Conservation (phyloP, 768 basidiomycete genomes). For the Fibroporia radiculosa region DNA sequence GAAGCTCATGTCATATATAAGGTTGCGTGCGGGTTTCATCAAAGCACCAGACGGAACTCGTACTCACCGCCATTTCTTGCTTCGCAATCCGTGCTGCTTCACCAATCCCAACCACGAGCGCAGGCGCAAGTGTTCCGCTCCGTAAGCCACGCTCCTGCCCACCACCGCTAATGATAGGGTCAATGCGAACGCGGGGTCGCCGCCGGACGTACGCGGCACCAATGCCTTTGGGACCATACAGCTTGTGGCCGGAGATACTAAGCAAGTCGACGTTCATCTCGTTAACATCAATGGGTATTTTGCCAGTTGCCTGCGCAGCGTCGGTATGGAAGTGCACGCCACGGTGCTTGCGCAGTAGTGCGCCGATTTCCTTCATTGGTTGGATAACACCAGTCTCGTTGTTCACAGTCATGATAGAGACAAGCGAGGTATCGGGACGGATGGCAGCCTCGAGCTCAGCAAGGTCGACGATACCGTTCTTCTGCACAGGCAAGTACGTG, state of each 20-base stretch:
- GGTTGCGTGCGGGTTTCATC: slow-evolving; percentile 26
- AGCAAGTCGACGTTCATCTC: slow-evolving; percentile 92
- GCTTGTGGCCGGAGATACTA: slow-evolving; percentile 95
- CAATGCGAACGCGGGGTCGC: slow-evolving; percentile 85
- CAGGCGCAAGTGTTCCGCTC: slow-evolving; percentile 88
- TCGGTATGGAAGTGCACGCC: slow-evolving; percentile 96
- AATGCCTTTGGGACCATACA: slow-evolving; percentile 96
- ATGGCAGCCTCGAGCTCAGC: slow-evolving; percentile 79
- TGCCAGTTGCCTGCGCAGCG: slow-evolving; percentile 91
- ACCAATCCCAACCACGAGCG: slow-evolving; percentile 86
- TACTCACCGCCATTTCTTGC: slow-evolving; percentile 86
- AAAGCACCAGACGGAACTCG: slow-evolving; percentile 15
- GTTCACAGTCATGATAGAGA: slow-evolving; percentile 98
- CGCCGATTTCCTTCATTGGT: slow-evolving; percentile 91
- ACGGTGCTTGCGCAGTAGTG: slow-evolving; percentile 75
- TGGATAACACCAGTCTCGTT: slow-evolving; percentile 99
- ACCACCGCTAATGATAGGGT: slow-evolving; percentile 92
- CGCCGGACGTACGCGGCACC: slow-evolving; percentile 93
- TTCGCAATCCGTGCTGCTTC: slow-evolving; percentile 91
- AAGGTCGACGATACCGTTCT: slow-evolving; percentile 77
- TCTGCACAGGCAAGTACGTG: slow-evolving; percentile 92
- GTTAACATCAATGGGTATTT: slow-evolving; percentile 89
- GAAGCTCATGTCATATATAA: slow-evolving; percentile 19
- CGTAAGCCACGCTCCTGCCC: slow-evolving; percentile 95
- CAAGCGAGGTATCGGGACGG: slow-evolving; percentile 86